A percentile compares a stretch with the other conserved stretches of the same genome.
Conservation (phyloP, 768 basidiomycete species). For the Lyophyllum semitale region DNA sequence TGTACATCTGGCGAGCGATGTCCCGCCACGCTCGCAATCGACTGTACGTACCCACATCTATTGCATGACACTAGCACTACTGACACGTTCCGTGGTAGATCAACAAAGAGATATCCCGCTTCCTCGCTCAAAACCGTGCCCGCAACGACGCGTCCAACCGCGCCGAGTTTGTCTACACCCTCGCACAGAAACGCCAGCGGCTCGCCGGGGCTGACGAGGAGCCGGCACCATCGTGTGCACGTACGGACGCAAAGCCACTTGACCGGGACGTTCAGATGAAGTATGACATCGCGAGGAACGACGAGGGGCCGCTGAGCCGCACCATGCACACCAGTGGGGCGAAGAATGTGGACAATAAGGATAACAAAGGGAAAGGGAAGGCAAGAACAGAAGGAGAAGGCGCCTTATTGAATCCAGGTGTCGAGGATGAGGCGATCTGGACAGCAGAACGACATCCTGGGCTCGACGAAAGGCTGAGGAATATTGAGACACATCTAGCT, state of each 20-base stretch:
- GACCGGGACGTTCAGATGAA: conserved; percentile 82
- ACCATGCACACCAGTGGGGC: conserved; percentile 36
- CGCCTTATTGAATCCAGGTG: conserved; percentile 2
- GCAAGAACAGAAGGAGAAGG: conserved; percentile 10
- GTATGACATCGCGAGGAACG: conserved; percentile 86
- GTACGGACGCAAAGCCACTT: conserved; percentile 68
- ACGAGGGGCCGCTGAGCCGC: conserved; percentile 71
- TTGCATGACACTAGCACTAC: not conserved
- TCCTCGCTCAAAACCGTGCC: conserved; percentile 70
- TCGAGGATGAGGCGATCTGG: conserved; percentile 22
- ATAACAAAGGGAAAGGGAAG: conserved; percentile 16
- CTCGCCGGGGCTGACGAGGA: conserved; percentile 26
- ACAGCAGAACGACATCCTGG: conserved; percentile 55
- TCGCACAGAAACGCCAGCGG: conserved; percentile 54
- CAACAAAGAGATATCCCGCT: conserved; percentile 69
- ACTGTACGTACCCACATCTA: conserved; percentile 47
- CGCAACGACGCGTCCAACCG: conserved; percentile 79
- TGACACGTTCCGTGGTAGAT: conserved; percentile 40
- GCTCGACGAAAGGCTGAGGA: conserved; percentile 61
- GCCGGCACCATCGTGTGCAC: conserved; percentile 60
- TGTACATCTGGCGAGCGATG: conserved; percentile 48
- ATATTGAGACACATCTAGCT: conserved; percentile 72
- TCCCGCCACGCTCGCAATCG: conserved; percentile 52
- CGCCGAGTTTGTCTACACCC: conserved; percentile 66
- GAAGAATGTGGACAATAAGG: not conserved